These are phyloP conservation scores for Desmodesmus armatus DNA, from an alignment of 139 green algal genomes.

Conservation along the genomic window DNA sequence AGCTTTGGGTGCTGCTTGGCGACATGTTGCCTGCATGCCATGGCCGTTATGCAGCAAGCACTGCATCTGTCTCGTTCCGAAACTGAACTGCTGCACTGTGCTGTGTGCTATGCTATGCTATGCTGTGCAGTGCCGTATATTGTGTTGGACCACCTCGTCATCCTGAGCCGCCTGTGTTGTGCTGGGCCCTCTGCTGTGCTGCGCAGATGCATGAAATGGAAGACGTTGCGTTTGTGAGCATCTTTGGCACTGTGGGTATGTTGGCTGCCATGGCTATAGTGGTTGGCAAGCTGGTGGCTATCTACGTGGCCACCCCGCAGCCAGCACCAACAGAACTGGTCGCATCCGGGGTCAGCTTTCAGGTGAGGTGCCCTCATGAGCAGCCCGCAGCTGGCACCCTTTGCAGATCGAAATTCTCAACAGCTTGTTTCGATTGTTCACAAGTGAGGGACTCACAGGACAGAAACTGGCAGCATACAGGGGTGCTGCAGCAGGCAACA, in stretches of 20 bases:
- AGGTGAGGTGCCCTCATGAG: too few species aligned
- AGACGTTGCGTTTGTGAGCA: slow-evolving; percentile 48
- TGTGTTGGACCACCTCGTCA: too few species aligned
- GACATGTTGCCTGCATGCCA: too few species aligned
- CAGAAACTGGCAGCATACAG: too few species aligned
- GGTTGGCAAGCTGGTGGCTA: slow-evolving; percentile 46
- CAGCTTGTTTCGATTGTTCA: too few species aligned
- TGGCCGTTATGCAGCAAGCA: background rate
- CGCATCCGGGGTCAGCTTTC: background rate
- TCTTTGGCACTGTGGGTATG: slow-evolving; percentile 57
- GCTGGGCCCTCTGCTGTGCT: background rate
- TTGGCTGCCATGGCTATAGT: slow-evolving; percentile 47
- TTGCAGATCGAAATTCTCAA: too few species aligned
- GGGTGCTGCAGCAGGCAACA: too few species aligned
- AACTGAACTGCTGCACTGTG: background rate
- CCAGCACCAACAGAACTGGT: slow-evolving; percentile 14
- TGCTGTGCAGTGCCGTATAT: too few species aligned
- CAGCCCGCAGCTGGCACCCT: too few species aligned
- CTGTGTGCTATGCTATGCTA: too few species aligned
- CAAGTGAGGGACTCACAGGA: too few species aligned
- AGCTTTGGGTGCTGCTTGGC: too few species aligned
- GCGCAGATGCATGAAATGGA: slow-evolving; percentile 56
- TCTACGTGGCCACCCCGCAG: slow-evolving; percentile 20
- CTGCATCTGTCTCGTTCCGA: background rate
- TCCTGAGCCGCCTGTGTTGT: background rate